These are phyloP conservation scores for Solanum pennellii DNA, from an alignment of 257 asterid species.

Conservation along the genomic window DNA sequence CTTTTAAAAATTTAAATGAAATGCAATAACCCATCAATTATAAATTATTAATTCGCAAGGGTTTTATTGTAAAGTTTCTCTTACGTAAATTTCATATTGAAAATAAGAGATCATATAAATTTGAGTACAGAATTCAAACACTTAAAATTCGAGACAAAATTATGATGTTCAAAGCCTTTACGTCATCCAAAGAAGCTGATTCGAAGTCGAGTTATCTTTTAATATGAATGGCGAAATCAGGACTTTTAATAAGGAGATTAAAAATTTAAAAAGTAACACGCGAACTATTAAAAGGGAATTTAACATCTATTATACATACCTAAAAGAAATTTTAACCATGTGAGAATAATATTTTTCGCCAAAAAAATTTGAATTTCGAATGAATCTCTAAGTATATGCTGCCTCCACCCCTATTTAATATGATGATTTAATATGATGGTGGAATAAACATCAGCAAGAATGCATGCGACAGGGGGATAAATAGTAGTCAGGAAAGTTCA, in stretches of 20 bases:
- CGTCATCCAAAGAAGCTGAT: neutral
- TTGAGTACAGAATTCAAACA: neutral
- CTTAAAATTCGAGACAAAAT: neutral
- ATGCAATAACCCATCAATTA: neutral
- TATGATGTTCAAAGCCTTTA: neutral
- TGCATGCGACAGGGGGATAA: neutral
- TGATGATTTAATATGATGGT: neutral
- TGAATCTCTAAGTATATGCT: too few species aligned
- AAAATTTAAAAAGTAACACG: too few species aligned
- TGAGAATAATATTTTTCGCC: too few species aligned
- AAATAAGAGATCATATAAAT: neutral
- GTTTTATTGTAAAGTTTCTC: neutral
- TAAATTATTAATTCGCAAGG: fast-evolving
- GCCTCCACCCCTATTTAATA: too few species aligned
- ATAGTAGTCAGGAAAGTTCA: neutral
- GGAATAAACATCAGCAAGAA: neutral
- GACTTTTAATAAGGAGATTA: too few species aligned
- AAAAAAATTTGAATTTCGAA: too few species aligned
- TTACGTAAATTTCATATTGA: neutral
- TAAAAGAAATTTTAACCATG: too few species aligned
- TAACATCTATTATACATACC: too few species aligned
- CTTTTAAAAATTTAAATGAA: neutral
- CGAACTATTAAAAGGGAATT: fast-evolving
- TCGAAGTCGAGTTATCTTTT: neutral
- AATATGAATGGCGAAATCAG: too few species aligned